Evolutionary conservation across 1,284 basidiomycete species (phyloP), one percentile per base, ranked within the genome.

Genomic region (Tilletia walkeri): DNA sequence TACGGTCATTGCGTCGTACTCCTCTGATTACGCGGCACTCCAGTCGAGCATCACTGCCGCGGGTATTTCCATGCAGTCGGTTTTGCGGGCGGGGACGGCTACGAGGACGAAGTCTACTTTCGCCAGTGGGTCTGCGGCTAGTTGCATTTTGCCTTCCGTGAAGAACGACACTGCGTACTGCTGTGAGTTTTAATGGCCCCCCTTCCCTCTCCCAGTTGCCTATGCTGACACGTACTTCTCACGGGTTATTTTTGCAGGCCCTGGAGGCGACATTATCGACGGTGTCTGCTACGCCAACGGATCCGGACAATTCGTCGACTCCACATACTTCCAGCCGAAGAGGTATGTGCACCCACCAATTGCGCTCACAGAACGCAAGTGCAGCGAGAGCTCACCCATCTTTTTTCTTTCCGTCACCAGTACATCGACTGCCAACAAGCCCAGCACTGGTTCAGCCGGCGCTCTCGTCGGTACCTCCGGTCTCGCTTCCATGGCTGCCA

Each of bases 201-300:
- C 41, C 6, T 45, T 45, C 14, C 14, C 9, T 14, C 9, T 45
- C 6, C 14, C 9, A 1, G 41, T 14, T 45, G 41, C 41, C 3
- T 7, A 7, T 3, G 41, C 41, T 45, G 41, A 45, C 14, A 24
- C 36, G 6, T 36, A 30, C 24, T 48, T n/a, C n/a, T 48, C n/a
- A 48, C 47, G 12, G 12, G 10, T 48, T 10, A 12, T 12, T 48
- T 12, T 30, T 30, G 24, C 56, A 61, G 56, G 56, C 56, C 56
- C 56, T 2, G 56, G 56, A 61, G 56, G 56, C 56, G 56, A 61
- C 56, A 61, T 61, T 30, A 61, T 61, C 18, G 56, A 61, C 56
- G 56, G 56, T 36, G 56, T 61, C 56, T 61, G 56, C 56, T 61
- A 61, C 56, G 56, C 56, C 24, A 61, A 61, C 56, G 56, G 56